phyloP scores from a whole-genome alignment of 495 filamentous ascomycete species.

The Delitschia confertaspora region DNA sequence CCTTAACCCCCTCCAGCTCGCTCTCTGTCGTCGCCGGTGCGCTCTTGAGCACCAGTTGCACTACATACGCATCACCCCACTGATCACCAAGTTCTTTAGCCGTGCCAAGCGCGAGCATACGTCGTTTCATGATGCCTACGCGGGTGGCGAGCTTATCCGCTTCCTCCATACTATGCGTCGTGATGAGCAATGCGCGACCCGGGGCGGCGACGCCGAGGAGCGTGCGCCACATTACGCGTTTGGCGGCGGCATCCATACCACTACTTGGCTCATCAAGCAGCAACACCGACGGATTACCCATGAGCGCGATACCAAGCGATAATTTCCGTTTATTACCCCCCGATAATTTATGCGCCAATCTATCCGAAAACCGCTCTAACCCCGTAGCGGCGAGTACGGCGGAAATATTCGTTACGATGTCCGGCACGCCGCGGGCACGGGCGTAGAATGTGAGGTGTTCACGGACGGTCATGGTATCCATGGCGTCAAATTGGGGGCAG shows the following conservation, averaged over 20 bases:
- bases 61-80: constrained; percentile 54
- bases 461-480: constrained; percentile 40
- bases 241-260: constrained; percentile 29
- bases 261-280: constrained; percentile 47
- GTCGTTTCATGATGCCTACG: constrained; percentile 60
- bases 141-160: constrained; percentile 63
- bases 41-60: constrained; percentile 63
- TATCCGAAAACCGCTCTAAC: constrained; percentile 44
- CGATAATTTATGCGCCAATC: constrained; percentile 57
- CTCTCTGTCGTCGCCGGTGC: constrained; percentile 59
- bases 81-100: constrained; percentile 47
- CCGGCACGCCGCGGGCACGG: constrained; percentile 54
- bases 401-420: constrained; percentile 54
- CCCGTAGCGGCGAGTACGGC: constrained; percentile 34
- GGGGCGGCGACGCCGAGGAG: constrained; percentile 19
- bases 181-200: constrained; percentile 29
- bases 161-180: constrained; percentile 74
- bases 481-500: constrained; percentile 62
- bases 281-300: constrained; percentile 64
- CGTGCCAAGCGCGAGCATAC: constrained; percentile 63
- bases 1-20: constrained; percentile 54
- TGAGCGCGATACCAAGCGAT: constrained; percentile 63
- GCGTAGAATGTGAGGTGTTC: constrained; percentile 73
- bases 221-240: constrained; percentile 30
- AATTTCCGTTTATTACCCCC: constrained; percentile 71